Conservation (phyloP, 768 basidiomycete species). For the Kondoa subrosea region DNA sequence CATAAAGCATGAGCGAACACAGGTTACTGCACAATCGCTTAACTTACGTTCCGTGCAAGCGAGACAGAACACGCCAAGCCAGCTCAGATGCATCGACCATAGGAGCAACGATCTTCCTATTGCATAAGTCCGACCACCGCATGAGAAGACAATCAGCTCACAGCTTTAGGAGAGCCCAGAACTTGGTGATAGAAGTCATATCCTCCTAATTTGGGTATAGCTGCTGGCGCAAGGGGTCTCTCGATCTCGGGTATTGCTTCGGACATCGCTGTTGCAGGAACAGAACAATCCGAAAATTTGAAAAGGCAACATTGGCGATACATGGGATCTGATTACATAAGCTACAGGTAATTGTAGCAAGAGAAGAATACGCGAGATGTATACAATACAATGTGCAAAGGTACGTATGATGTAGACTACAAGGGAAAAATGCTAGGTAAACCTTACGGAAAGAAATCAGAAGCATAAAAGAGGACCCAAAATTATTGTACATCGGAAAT, state of each 20-base stretch:
- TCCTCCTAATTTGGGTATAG: conserved; percentile 35
- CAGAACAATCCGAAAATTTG: too few species aligned
- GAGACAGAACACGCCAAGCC: conserved; percentile 72
- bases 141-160: too few species aligned
- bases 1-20: too few species aligned
- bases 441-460: not conserved
- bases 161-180: conserved; percentile 65
- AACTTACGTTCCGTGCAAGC: conserved; percentile 70
- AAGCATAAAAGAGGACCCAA: not conserved
- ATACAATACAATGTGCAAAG: too few species aligned
- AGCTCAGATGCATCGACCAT: conserved; percentile 98
- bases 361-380: not conserved
- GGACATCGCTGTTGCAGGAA: too few species aligned
- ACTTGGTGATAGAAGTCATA: conserved; percentile 63
- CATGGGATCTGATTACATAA: not conserved
- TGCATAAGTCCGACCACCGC: too few species aligned
- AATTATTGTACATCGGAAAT: not conserved
- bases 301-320: not conserved
- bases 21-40: too few species aligned
- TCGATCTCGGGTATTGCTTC: conserved; percentile 1
- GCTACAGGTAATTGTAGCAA: not conserved
- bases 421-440: not conserved
- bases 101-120: conserved; percentile 83
- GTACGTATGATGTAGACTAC: not conserved
- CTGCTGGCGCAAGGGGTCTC: not conserved